These are phyloP conservation scores for Coemansia sp. DNA, from an alignment of 192 early-diverging fungal genomes.

Conservation along the genomic window DNA sequence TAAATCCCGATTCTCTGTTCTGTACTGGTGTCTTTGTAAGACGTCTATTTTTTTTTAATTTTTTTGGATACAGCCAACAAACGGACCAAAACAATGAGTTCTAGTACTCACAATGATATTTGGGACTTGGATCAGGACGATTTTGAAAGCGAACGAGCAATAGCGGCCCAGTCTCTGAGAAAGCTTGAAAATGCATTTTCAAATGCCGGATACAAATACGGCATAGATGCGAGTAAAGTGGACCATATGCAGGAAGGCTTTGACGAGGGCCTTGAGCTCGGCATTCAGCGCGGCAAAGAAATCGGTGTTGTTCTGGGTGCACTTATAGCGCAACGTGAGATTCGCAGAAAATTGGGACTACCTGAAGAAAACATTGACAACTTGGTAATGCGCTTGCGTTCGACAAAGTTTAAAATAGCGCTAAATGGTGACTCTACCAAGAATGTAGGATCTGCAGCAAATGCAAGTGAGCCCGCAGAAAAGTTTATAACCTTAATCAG, in stretches of 20 bases:
- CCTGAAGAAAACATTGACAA: constrained; percentile 20
- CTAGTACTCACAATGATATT: constrained; percentile 11
- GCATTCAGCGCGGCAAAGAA: constrained; percentile 16
- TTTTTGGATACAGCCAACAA: neutral
- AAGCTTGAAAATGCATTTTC: constrained; percentile 24
- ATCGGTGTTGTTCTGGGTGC: constrained; percentile 27
- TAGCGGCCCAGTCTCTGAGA: constrained; percentile 17
- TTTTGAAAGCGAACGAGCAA: constrained; percentile 16
- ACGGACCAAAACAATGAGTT: constrained; percentile 3
- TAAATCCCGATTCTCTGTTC: neutral
- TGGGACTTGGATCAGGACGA: constrained; percentile 26
- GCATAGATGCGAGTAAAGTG: constrained; percentile 33
- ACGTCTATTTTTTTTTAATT: neutral
- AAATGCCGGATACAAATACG: constrained; percentile 36
- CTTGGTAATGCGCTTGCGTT: constrained; percentile 28
- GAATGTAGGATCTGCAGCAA: neutral
- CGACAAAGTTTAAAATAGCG: constrained; percentile 16
- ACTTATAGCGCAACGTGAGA: constrained; percentile 24
- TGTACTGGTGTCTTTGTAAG: neutral
- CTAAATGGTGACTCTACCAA: neutral
- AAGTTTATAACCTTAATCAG: neutral
- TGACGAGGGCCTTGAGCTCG: constrained; percentile 20
- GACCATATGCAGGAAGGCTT: constrained; percentile 36
- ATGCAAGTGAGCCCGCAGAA: neutral
- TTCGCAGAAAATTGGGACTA: constrained; percentile 13